Base-by-base conservation (phyloP, 805 yeast genomes). In the Candida jianshihensis region DNA sequence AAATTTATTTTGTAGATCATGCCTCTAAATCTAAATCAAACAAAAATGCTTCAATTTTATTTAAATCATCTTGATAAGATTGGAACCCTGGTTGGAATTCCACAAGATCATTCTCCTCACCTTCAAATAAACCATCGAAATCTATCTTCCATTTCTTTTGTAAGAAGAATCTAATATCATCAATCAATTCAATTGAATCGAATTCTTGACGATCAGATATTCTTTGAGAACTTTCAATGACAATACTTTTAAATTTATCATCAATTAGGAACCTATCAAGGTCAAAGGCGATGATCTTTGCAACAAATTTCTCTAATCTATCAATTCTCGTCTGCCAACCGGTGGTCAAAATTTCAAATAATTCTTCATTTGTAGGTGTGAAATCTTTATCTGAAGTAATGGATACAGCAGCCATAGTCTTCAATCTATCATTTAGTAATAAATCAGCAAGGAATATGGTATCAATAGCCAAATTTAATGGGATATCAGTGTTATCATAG, bases 121-220 rank as follows among this genome's bases (percentile, higher is more conserved):
- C 33, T 36, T 46, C 44, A 56, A 56, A 52, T 51, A 68, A 38
- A 29, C 65, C 47, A 29, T 52, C 55, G 40, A 57, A 41, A 46
- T 56, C 49, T 27, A 54, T 52, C 30, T 42, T 40, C 48, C 51
- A 52, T 36, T 48, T 51, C 36, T 47, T 46, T 1, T 49, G 50
- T 31, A 84, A 55, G 44, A 77, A 80, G 54, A 70, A 84, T 43
- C 88, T 63, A 10, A 84, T 78, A 59, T 83, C 94, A 56, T 83
- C 95, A 19, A 84, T 64, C 46, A 84, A 61, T 48, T 84, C 95
- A 50, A 84, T 80, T 1, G 90, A 80, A 59, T 84, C 95, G 0
- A 83, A 79, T 41, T 77, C 85, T 46, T 84, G 78, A 51, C 92
- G 68, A 13, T 54, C 57, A 16, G 68, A 49, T 34, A 84, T 81